phyloP scores from a whole-genome alignment of 495 filamentous ascomycete genomes.

The Aspergillus olivimuriae region DNA sequence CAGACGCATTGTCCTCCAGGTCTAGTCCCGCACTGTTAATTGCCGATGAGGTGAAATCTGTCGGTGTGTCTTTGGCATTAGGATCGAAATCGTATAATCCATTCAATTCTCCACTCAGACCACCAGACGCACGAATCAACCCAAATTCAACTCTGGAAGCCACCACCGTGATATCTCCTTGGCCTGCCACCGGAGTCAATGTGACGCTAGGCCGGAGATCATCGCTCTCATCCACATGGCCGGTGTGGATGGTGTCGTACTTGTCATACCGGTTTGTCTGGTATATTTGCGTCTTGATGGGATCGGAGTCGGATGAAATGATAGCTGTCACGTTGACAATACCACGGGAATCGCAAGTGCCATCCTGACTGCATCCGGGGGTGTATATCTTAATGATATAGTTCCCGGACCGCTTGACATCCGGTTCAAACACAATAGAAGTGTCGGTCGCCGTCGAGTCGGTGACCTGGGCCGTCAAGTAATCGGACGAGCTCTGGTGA shows the following conservation, averaged over 20 bases:
- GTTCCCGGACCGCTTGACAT: slow-evolving; percentile 83
- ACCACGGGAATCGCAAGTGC: slow-evolving; percentile 67
- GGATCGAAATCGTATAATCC: slow-evolving; percentile 89
- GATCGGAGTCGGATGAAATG: slow-evolving; percentile 47
- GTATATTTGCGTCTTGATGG: slow-evolving; percentile 49
- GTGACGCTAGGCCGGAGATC: slow-evolving; percentile 79
- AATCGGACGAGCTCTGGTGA: slow-evolving; percentile 59
- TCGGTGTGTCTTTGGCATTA: slow-evolving; percentile 42
- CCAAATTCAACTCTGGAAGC: slow-evolving; percentile 80
- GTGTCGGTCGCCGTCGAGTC: slow-evolving; percentile 45
- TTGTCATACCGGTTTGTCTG: slow-evolving; percentile 95
- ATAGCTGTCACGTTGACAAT: slow-evolving; percentile 72
- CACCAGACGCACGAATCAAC: slow-evolving; percentile 50
- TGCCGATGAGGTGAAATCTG: slow-evolving; percentile 62
- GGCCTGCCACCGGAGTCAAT: slow-evolving; percentile 59
- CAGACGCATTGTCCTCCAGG: slow-evolving; percentile 56
- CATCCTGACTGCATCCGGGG: slow-evolving; percentile 79
- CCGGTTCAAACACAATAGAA: slow-evolving; percentile 70
- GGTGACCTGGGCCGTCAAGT: slow-evolving; percentile 62
- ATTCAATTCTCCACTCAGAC: slow-evolving; percentile 59
- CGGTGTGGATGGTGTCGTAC: slow-evolving; percentile 84
- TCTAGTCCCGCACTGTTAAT: slow-evolving; percentile 67
- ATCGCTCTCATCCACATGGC: slow-evolving; percentile 70
- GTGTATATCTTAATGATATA: slow-evolving; percentile 87
- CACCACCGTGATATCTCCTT: slow-evolving; percentile 69